Evolutionary conservation across 2,329 filamentous ascomycete species (phyloP), one percentile per base, ranked within the genome.

Genomic region (Pseudocercospora cruenta): DNA sequence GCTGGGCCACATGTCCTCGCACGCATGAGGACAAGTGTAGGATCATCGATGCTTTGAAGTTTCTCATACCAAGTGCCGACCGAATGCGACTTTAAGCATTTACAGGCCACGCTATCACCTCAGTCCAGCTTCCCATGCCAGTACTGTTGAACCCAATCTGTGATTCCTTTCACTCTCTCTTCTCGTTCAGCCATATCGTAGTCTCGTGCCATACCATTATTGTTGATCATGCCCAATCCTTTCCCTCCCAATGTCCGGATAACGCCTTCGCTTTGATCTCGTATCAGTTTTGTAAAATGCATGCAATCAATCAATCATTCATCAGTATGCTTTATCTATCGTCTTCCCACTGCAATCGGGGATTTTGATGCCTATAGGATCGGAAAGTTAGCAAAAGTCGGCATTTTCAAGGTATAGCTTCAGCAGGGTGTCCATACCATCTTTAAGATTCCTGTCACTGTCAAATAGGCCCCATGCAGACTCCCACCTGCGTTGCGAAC

Each of bases 391-490:
- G 36, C 16, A n/a, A 39, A 39, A 16, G 16, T 39, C 36, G 36
- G 14, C 36, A n/a, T 16, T 39, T 39, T 39, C 14, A 39, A 39
- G 14, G 36, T 39, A 6, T 39, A n/a, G 36, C 12, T 39, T 39
- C 4, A n/a, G 4, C 16, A 39, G 36, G 33, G 33, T 36, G 33
- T 12, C 33, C 36, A 2, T 39, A 1, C 94, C 94, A 0, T 85
- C 74, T 81, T 98, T 98, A 72, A 98, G 81, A 39, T 94, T 92
- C 64, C 94, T 88, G 74, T 93, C 85, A 3, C 92, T 86, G 73
- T 96, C 92, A 88, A 98, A 89, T 14, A 98, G 81, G 9, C 95
- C 94, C 94, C 94, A 72, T 97, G 78, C 97, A 91, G 77, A 96
- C 92, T 98, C 94, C 94, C 94, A 97, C n/a, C n/a, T n/a, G n/a